Evolutionary conservation across 352 stramenopile genomes (phyloP).

Genomic region (Globisporangium cederbergense): DNA sequence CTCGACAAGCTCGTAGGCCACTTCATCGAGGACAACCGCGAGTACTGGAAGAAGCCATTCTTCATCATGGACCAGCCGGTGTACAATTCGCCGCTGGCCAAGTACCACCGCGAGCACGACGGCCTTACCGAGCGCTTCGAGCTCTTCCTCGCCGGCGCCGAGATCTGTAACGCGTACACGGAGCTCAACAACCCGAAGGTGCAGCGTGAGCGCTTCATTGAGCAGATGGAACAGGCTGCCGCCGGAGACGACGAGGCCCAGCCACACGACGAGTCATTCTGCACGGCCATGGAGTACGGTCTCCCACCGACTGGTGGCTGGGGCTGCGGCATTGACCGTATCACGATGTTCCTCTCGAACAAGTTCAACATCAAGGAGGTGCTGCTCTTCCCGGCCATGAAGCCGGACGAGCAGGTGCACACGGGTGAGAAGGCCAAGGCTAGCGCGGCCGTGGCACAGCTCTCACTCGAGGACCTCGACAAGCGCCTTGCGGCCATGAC

Average conservation of each 20-base stretch:
- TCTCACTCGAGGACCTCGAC: constrained; percentile 55
- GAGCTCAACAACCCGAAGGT: constrained; percentile 97
- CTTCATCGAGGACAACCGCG: constrained; percentile 87
- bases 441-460: neutral
- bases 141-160: constrained; percentile 95
- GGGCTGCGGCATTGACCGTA: constrained; percentile 97
- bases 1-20: constrained; percentile 88
- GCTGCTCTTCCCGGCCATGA: constrained; percentile 99
- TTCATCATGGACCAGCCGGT: constrained; percentile 99
- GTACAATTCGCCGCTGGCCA: constrained; percentile 97
- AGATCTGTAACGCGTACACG: constrained; percentile 99
- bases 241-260: constrained; percentile 83
- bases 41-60: constrained; percentile 93
- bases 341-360: constrained; percentile 97
- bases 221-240: constrained; percentile 78
- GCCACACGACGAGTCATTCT: constrained; percentile 94
- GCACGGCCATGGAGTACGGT: constrained; percentile 94
- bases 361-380: constrained; percentile 97
- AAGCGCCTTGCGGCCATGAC: constrained; percentile 48
- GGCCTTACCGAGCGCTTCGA: constrained; percentile 98
- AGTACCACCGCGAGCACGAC: constrained; percentile 92
- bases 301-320: constrained; percentile 97
- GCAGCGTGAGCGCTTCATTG: constrained; percentile 80
- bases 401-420: constrained; percentile 87
- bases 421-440: constrained; percentile 10